A percentile compares a stretch with the other conserved stretches of the same genome.
Conservation (phyloP, 1,284 basidiomycete genomes). For the Malassezia furfur region DNA sequence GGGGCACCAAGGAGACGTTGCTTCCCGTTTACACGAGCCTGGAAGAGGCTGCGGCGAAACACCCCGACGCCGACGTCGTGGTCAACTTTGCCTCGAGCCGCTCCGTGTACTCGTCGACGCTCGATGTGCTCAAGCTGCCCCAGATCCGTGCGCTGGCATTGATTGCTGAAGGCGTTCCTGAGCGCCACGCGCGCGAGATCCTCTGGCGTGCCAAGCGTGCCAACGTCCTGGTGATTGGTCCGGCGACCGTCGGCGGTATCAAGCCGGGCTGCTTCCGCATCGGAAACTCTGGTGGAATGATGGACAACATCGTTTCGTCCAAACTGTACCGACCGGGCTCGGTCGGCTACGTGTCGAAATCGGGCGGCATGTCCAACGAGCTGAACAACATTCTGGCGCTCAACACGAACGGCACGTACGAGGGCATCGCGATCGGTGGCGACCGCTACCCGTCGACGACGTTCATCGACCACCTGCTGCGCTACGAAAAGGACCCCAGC, state of each 20-base stretch:
- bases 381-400: conserved; percentile 98
- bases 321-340: conserved; percentile 97
- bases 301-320: conserved; percentile 98
- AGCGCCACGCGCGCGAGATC: conserved; percentile 92
- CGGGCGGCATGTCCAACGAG: conserved; percentile 99
- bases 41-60: conserved; percentile 84
- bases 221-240: conserved; percentile 88
- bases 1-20: conserved; percentile 97
- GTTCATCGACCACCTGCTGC: conserved; percentile 96
- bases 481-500: conserved; percentile 91
- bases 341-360: conserved; percentile 98
- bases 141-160: conserved; percentile 74
- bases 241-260: conserved; percentile 97
- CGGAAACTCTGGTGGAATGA: conserved; percentile 99
- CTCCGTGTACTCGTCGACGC: conserved; percentile 85
- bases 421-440: conserved; percentile 98
- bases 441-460: conserved; percentile 97
- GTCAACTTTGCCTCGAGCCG: conserved; percentile 97
- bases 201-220: conserved; percentile 77
- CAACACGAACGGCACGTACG: conserved; percentile 95
- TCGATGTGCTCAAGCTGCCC: conserved; percentile 70
- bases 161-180: conserved; percentile 97
- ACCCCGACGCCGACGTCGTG: conserved; percentile 90
- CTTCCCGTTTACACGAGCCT: conserved; percentile 93
- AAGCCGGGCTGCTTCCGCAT: conserved; percentile 99